Percentiles rank a stretch among this genome's conserved stretches.
These are phyloP conservation scores for Paramecium tetraurelia DNA, from an alignment of 73 alveolate genomes.

Conservation along the genomic window DNA sequence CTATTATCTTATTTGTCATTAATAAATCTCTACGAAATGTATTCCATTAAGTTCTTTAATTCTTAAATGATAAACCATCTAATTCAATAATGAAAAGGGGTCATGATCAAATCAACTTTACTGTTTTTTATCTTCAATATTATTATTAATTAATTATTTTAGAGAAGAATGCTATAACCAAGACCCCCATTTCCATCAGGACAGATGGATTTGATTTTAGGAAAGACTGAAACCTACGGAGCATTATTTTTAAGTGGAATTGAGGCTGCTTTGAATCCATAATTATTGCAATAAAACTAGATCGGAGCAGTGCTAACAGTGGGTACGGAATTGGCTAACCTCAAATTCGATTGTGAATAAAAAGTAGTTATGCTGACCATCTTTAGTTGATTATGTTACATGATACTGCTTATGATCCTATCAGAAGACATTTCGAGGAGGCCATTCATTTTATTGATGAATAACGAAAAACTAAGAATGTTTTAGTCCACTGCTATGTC, in stretches of 20 bases:
- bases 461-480: slow-evolving; percentile 28
- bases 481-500: slow-evolving; percentile 71
- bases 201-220: neutral
- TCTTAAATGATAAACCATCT: neutral
- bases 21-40: neutral
- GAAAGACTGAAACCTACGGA: neutral
- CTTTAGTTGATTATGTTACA: slow-evolving; percentile 1
- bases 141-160: neutral
- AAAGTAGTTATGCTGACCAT: neutral
- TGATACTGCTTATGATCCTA: neutral
- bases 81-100: neutral
- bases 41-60: neutral
- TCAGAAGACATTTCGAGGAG: neutral
- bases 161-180: neutral
- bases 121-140: neutral
- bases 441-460: neutral
- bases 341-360: neutral
- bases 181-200: slow-evolving; percentile 31
- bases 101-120: neutral
- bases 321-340: neutral
- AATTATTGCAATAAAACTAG: neutral
- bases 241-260: neutral
- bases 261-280: neutral
- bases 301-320: neutral
- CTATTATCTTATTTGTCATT: too few species aligned